Base-by-base conservation (phyloP, 257 asterid genomes). In the Oldenlandia corymbosa region DNA sequence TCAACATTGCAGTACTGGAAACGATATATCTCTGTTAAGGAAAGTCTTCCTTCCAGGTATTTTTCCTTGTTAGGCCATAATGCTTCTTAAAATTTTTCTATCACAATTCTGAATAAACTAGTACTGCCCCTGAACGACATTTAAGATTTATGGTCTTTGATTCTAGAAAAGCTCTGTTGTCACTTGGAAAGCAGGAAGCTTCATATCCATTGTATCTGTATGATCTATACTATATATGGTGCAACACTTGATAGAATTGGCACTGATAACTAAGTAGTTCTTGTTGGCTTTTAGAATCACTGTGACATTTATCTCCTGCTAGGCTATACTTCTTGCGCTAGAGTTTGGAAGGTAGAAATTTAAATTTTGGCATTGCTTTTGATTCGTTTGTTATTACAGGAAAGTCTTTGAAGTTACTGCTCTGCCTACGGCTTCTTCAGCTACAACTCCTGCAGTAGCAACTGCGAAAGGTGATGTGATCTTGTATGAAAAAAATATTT, bases 31-130 rank as follows among this genome's bases (percentile, higher is more conserved):
- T 62, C 88, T 34, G 87, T 86, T 66, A 89, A 84, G 81, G 97
- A 80, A 83, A 92, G 82, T 70, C 95, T 89, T 71, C 96, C 99
- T 64, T 77, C 94, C 55, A 87, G 96, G 99, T 89, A 73, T 39
- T 26, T 68, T n/a, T n/a, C 7, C 51, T 71, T 69, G 31, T 16
- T 16, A 43, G 27, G 12, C 27, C 24, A 48, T 6, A 27, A 28
- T 62, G 47, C 28, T 46, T 45, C 16, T 55, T 32, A 14, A 30
- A 39, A 31, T 10, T 37, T 30, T 48, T 8, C n/a, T 5, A 21
- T 23, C 5, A 17, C 2, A 23, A 37, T 57, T 45, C 32, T 46
- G 47, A 18, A 31, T 48, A 32, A 48, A 45, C 48, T 20, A 46
- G 20, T 8, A 32, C 2, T 36, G 7, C 26, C 4, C 23, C 13